These are phyloP conservation scores for Naganishia randhawae DNA, from an alignment of 768 basidiomycete species.

Conservation along the genomic window DNA sequence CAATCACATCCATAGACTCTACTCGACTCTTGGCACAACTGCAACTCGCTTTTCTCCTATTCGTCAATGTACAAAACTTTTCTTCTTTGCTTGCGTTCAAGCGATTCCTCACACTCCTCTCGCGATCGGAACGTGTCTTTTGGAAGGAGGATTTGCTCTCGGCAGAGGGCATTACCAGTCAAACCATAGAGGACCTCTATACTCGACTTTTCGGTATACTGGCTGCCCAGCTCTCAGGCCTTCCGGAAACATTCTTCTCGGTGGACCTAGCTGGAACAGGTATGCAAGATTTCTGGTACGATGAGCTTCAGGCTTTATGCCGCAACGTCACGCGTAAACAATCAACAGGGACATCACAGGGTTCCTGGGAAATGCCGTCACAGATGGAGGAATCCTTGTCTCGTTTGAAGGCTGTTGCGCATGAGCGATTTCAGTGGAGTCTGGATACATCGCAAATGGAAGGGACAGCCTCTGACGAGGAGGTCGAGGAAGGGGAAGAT, in stretches of 20 bases:
- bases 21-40: conserved; percentile 47
- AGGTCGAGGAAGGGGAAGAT: conserved; percentile 46
- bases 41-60: conserved; percentile 51
- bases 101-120: conserved; percentile 46
- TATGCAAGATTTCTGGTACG: conserved; percentile 41
- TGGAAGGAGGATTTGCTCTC: background rate
- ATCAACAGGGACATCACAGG: background rate
- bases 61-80: conserved; percentile 52
- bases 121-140: conserved; percentile 30
- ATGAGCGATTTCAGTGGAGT: conserved; percentile 37
- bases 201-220: conserved; percentile 31
- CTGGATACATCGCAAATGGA: conserved; percentile 20
- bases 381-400: conserved; percentile 21
- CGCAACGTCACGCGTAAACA: background rate
- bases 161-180: background rate
- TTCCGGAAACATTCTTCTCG: conserved; percentile 42
- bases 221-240: conserved; percentile 33
- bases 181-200: conserved; percentile 15
- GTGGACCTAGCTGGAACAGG: conserved; percentile 42
- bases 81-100: conserved; percentile 51
- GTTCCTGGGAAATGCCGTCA: background rate
- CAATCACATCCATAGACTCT: conserved; percentile 35
- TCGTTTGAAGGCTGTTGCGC: conserved; percentile 14
- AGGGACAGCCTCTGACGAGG: conserved; percentile 1
- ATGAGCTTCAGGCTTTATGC: conserved; percentile 31